A percentile compares a stretch with the other conserved stretches of the same genome.
phyloP scores from a whole-genome alignment of 352 stramenopile genomes.

The Globisporangium echinulatum region DNA sequence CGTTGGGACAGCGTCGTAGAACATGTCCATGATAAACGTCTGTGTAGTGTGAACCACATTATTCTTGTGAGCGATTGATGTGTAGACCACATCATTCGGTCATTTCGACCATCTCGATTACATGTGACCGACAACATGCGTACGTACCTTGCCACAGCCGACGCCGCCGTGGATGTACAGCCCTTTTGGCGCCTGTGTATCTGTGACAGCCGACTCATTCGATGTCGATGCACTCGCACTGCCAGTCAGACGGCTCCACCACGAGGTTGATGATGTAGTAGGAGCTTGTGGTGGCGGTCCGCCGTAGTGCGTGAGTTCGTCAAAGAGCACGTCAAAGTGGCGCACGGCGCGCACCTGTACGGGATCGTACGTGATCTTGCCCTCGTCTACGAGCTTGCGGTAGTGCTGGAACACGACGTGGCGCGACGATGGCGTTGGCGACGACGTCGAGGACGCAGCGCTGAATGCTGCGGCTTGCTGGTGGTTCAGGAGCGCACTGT shows the following conservation, averaged over 20 bases:
- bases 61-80: not conserved
- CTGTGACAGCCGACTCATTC: too few species aligned
- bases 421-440: not conserved
- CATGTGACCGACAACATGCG: not conserved
- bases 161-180: constrained; percentile 96
- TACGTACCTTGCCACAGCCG: constrained; percentile 87
- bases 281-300: constrained; percentile 19
- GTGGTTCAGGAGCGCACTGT: not conserved
- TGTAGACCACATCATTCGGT: not conserved
- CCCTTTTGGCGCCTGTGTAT: constrained; percentile 71
- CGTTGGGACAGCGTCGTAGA: constrained; percentile 84
- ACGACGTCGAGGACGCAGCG: not conserved
- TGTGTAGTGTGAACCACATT: constrained; percentile 18
- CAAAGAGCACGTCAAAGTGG: constrained; percentile 57
- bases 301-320: constrained; percentile 43
- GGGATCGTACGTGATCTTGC: constrained; percentile 59
- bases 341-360: constrained; percentile 61
- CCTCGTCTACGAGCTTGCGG: constrained; percentile 45
- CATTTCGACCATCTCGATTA: not conserved
- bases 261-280: constrained; percentile 11
- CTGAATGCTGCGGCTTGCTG: constrained; percentile 4
- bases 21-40: constrained; percentile 97
- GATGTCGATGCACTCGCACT: constrained; percentile 4
- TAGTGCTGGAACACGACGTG: constrained; percentile 25
- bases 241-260: constrained; percentile 56